A percentile compares a stretch with the other conserved stretches of the same genome.
These are phyloP conservation scores for Tylopilus intermedius DNA, from an alignment of 768 basidiomycete species.

Conservation along the genomic window DNA sequence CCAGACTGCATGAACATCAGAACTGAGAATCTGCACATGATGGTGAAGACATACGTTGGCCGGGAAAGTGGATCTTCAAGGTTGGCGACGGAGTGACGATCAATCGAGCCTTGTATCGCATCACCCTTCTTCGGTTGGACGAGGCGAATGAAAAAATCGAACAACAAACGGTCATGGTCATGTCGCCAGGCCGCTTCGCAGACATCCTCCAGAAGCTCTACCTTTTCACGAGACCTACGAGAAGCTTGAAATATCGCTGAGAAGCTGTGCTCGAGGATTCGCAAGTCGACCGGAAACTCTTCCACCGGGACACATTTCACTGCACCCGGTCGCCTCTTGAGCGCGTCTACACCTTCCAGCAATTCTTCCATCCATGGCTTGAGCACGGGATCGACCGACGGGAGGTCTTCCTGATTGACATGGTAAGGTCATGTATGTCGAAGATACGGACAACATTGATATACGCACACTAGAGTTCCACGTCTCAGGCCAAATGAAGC, in stretches of 20 bases:
- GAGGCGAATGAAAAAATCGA: background rate
- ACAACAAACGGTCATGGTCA: no score
- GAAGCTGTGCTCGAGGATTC: conserved; percentile 7
- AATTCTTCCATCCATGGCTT: no score
- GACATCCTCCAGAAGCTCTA: background rate
- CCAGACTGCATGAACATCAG: no score
- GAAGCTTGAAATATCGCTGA: conserved; percentile 11
- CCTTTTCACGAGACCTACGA: conserved; percentile 7
- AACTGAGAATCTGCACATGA: no score
- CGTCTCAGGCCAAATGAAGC: conserved; percentile 8
- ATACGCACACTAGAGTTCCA: conserved; percentile 5
- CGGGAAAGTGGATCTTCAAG: conserved; percentile 4
- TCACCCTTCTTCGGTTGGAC: background rate
- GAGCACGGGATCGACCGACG: no score
- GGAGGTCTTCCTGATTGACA: background rate
- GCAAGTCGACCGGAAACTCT: conserved; percentile 5
- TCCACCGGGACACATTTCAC: background rate
- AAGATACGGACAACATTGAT: no score
- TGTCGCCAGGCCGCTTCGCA: background rate
- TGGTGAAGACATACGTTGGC: conserved; percentile 1
- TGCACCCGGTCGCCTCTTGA: no score
- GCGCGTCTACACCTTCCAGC: no score
- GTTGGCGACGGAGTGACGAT: background rate
- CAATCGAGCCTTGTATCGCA: background rate
- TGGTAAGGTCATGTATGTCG: background rate